Evolutionary conservation across 2,329 filamentous ascomycete species (phyloP), one percentile per base, ranked within the genome.

Genomic region (Metarhizium sp.): DNA sequence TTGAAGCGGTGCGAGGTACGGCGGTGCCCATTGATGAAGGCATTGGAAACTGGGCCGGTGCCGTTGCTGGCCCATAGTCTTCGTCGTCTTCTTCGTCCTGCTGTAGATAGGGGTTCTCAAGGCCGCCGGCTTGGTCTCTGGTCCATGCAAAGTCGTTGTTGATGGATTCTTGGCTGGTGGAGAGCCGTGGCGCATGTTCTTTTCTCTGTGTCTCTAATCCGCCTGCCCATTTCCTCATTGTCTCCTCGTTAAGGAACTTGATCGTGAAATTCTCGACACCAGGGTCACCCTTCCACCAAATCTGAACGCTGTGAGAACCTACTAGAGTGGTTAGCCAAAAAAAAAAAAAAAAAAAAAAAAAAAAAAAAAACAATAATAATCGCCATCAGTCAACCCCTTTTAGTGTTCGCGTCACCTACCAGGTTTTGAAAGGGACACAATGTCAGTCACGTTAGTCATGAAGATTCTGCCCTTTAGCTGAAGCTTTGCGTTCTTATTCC

Each of bases 391-490:
- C 6, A 34, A 7, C 7, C 30, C 10, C 3, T 7, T 18, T 61
- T 57, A 38, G 34, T 4, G 1, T 3, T 18, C 16, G 7, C 4
- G 57, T 10, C 42, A 68, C 81, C 67, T 81, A 95, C 92, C 91
- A 71, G 90, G 89, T 70, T 92, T 96, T 51, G 87, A 85, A 57
- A 94, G 78, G 18, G 88, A 92, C 46, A 96, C 78, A n/a, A 96
- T 86, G 69, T 96, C 90, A 43, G 92, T 97, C 54, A 99, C 92
- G 66, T 99, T 99, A 62, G 92, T 91, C 92, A 99, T 97, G 74
- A 96, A 97, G 64, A 99, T 99, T 52, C 94, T 85, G 43, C 94
- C 94, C 72, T 99, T 99, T 34, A 99, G 79, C 71, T 96, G 92
- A 58, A 97, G 78, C 71, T 92, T 96, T 46, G 87, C 87, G 64